Base-by-base conservation (phyloP, 495 filamentous ascomycete genomes). In the Aspergillus asperescens region DNA sequence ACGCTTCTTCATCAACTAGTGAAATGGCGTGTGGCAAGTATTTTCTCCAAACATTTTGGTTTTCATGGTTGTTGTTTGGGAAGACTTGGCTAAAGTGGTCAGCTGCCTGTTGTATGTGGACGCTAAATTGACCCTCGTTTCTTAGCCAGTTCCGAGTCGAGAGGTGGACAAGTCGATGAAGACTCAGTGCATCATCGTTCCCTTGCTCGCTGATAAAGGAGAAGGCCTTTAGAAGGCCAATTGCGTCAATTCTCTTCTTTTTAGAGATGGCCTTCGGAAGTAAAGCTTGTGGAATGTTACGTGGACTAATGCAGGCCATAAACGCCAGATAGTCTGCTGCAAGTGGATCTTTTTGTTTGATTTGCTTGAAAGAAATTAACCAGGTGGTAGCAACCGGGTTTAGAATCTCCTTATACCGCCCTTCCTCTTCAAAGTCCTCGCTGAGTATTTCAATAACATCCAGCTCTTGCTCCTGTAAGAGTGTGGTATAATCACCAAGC, bases 311-410 rank as follows among this genome's bases (percentile, higher is more conserved):
- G n/a, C n/a, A n/a, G n/a, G n/a, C n/a, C n/a, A 80, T 73, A 40
- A 76, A 69, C 0, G 58, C 60, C 0, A 82, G 51, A 39, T 68
- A 66, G 0, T 74, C 54, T 0, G 66, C 61, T 0, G 77, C 76
- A 0, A 64, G 8, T 0, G 32, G 45, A 34, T 73, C 44, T 1
- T 47, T 34, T 6, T 60, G 27, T 23, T 50, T 62, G 8, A 81
- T 77, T 52, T 81, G 72, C 0, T 64, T 48, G 40, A 83, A 78
- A 0, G 78, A 79, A 1, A 79, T 72, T 0, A 75, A 63, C 79
- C 77, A 83, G 1, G 80, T 84, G 0, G 65, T 68, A 1, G 75
- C 77, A 1, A 83, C 67, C 4, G 80, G 68, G 49, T 81, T 82
- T 7, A 71, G 61, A 15, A 57, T 65, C 5, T 62, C 66, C 5